Conservation (phyloP, 1,139 yeast genomes). For the Sugiyamaella paludigena region DNA sequence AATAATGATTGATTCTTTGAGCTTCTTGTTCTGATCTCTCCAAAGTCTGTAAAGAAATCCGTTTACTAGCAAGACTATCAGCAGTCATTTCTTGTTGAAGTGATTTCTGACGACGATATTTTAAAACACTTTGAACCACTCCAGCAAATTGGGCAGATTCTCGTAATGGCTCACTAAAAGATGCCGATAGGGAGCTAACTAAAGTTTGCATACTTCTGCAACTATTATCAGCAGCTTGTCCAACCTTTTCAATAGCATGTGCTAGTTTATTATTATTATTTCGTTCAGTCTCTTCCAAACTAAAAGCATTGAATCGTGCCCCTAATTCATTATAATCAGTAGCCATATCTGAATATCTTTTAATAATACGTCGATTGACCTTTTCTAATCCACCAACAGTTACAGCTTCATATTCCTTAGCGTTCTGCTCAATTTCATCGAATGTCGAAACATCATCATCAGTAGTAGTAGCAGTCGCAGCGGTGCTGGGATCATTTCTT, state of each 20-base stretch:
- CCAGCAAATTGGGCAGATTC: conserved; percentile 78
- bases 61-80: conserved; percentile 49
- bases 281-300: conserved; percentile 50
- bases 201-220: conserved; percentile 65
- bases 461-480: not conserved
- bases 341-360: conserved; percentile 61
- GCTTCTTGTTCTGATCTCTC: conserved; percentile 45
- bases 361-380: conserved; percentile 62
- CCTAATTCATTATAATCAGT: conserved; percentile 70
- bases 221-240: conserved; percentile 75
- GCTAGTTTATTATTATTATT: conserved; percentile 40
- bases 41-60: conserved; percentile 37
- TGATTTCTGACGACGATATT: conserved; percentile 66
- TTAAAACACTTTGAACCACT: conserved; percentile 63
- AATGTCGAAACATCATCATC: conserved; percentile 40
- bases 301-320: conserved; percentile 67
- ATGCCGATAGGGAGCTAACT: conserved; percentile 65
- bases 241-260: conserved; percentile 64
- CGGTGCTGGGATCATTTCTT: not conserved
- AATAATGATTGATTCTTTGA: conserved; percentile 39
- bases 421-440: conserved; percentile 46
- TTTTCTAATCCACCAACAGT: conserved; percentile 60
- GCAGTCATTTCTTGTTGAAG: conserved; percentile 63
- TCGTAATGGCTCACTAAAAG: conserved; percentile 78
- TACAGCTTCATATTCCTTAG: conserved; percentile 56